Evolutionary conservation across 1,139 yeast genomes (phyloP), one percentile per base, ranked within the genome.

Genomic region (Scheffersomyces titani): DNA sequence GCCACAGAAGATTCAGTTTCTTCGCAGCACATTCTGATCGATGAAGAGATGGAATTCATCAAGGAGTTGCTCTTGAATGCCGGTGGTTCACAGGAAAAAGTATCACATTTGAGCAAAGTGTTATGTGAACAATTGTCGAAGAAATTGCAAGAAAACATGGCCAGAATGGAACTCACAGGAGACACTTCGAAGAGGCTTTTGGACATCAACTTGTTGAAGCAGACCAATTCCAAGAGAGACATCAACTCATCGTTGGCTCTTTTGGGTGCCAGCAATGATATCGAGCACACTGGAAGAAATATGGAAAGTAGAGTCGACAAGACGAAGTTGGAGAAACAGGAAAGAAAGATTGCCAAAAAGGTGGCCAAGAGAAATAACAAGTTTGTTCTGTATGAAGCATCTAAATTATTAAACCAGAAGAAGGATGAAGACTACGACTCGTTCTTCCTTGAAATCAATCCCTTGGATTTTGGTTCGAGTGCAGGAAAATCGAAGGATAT

Each of bases 401-500:
- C 98, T 48, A 92, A 89, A 72, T 82, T 94, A 63, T 82, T 94
- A 61, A 83, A 84, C 63, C 90, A 86, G 53, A 68, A 71, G 63
- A 80, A 82, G 57, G 84, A 82, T 40, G 90, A 88, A 51, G 94
- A 92, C 70, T 94, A 93, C 72, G 99, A 94, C 72, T 89, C 93
- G 50, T 94, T 93, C 84, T 94, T 90, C 83, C 84, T 94, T 70
- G 90, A 94, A 65, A 96, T 94, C 71, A 94, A 94, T 70, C 99
- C 99, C 9, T 82, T 94, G 68, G 98, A 94, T 57, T 87, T 91
- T 67, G 96, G 96, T 52, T 86, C 92, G 1, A 87, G 92, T 66
- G 96, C 94, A 52, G 98, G 98, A 59, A 93, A 93, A 73, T 89
- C 97, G 18, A 94, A 94, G 75, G 98, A 94, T 72, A 91, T 94